phyloP scores from a whole-genome alignment of 176 grass and related monocot species.

The Eleusine coracana region DNA sequence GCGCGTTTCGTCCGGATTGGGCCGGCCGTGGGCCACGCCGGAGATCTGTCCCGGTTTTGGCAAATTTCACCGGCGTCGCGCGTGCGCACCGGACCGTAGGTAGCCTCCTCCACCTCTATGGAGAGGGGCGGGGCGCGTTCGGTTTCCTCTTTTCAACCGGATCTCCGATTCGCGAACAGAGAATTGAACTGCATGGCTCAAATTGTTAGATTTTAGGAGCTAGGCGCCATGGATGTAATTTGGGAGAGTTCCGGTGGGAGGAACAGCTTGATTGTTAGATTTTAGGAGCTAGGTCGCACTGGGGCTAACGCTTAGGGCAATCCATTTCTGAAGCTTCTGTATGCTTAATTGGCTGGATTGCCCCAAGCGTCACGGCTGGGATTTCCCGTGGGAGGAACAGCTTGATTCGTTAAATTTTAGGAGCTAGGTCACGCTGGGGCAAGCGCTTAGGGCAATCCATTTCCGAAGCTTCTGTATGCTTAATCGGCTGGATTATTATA shows the following conservation, averaged over 20 bases:
- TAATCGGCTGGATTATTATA: neutral
- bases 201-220: neutral
- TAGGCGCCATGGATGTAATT: neutral
- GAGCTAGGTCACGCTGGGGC: neutral
- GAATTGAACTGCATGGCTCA: neutral
- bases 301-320: neutral
- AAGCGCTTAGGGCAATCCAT: neutral
- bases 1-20: neutral
- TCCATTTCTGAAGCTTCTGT: neutral
- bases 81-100: neutral
- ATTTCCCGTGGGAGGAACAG: neutral
- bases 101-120: neutral
- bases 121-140: neutral
- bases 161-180: neutral
- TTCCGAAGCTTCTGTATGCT: neutral
- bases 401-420: neutral
- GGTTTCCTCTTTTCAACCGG: neutral
- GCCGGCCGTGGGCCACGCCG: conserved; percentile 5
- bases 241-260: neutral
- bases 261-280: neutral
- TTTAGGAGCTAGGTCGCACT: neutral
- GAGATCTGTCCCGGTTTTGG: neutral
- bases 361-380: neutral
- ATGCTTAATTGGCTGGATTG: neutral
- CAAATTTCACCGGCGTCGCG: neutral